Percentiles rank a stretch among this genome's conserved stretches.
Conservation (phyloP, 1,139 yeast genomes). For the Lodderomyces elongisporus region DNA sequence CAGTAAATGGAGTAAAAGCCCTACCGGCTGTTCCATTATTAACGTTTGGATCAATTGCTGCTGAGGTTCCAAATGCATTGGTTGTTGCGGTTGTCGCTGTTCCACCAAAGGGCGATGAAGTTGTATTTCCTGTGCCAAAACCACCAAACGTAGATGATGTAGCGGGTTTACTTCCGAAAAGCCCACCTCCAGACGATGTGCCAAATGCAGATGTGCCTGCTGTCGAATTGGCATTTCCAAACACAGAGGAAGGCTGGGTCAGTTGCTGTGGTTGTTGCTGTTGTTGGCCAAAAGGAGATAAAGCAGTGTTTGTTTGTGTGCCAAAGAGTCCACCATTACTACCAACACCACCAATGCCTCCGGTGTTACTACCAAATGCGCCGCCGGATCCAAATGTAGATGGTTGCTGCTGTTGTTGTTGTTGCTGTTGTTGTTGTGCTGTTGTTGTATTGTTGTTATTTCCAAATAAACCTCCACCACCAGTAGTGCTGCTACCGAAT, state of each 20-base stretch:
- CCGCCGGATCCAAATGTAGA: constrained; percentile 9
- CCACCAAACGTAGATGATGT: constrained; percentile 18
- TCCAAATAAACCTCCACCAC: constrained; percentile 12
- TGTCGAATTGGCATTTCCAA: constrained; percentile 19
- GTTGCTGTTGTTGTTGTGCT: too few relatives aligned
- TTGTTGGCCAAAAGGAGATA: constrained; percentile 34
- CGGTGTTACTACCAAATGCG: constrained; percentile 15
- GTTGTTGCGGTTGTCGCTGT: constrained; percentile 18
- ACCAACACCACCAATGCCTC: constrained; percentile 8
- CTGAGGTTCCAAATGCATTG: constrained; percentile 16
- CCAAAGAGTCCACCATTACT: constrained; percentile 26
- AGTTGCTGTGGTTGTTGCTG: constrained; percentile 1
- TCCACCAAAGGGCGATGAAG: constrained; percentile 21
- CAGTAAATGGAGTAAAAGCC: constrained; percentile 62
- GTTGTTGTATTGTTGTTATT: constrained; percentile 9
- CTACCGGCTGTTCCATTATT: constrained; percentile 70
- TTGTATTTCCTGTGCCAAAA: constrained; percentile 18
- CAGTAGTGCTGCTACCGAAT: constrained; percentile 12
- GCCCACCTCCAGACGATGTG: constrained; percentile 19
- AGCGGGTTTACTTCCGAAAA: constrained; percentile 25
- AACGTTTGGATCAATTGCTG: constrained; percentile 29
- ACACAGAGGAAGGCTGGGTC: constrained; percentile 16
- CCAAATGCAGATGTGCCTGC: constrained; percentile 19
- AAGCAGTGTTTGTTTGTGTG: constrained; percentile 13
- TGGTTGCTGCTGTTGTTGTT: too few relatives aligned